Evolutionary conservation across 768 basidiomycete genomes (phyloP).

Genomic region (Suillus hirtellus): DNA sequence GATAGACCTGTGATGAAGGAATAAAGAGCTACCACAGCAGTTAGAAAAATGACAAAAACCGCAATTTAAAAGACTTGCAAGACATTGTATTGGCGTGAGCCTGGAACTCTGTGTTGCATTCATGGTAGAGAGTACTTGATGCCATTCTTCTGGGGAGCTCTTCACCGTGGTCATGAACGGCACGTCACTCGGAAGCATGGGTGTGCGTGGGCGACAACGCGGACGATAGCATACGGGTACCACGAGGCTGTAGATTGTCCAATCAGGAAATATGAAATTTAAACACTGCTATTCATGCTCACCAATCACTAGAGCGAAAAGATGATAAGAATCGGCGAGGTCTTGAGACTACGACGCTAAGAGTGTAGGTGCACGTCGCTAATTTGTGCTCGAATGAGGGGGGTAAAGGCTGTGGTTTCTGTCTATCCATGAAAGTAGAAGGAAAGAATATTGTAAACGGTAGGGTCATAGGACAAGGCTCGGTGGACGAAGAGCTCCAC

Average conservation of each 20-base stretch:
- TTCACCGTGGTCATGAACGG: slow-evolving; percentile 62
- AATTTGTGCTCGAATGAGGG: slow-evolving; percentile 42
- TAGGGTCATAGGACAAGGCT: slow-evolving; percentile 35
- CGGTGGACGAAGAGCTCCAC: slow-evolving; percentile 19
- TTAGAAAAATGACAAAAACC: not conserved
- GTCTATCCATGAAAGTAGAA: slow-evolving; percentile 41
- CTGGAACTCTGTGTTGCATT: slow-evolving; percentile 35
- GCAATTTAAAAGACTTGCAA: slow-evolving; percentile 40
- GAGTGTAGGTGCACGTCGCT: slow-evolving; percentile 41
- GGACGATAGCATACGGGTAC: slow-evolving; percentile 55
- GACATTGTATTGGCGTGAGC: slow-evolving; percentile 44
- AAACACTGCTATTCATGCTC: slow-evolving; percentile 15
- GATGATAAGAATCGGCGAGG: slow-evolving; percentile 42
- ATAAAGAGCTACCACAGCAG: slow-evolving; percentile 51
- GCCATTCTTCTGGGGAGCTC: slow-evolving; percentile 66
- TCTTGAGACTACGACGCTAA: slow-evolving; percentile 45
- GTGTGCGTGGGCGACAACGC: slow-evolving; percentile 53
- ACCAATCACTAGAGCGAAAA: slow-evolving; percentile 51
- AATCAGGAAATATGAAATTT: slow-evolving; percentile 5
- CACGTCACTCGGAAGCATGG: slow-evolving; percentile 45
- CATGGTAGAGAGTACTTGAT: slow-evolving; percentile 48
- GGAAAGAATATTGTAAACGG: slow-evolving; percentile 50
- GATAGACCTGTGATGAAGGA: slow-evolving; percentile 55
- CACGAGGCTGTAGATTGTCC: slow-evolving; percentile 38
- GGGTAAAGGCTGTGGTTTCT: slow-evolving; percentile 41